phyloP scores from a whole-genome alignment of 179 eudicot genomes.

The Spinacia oleracea region DNA sequence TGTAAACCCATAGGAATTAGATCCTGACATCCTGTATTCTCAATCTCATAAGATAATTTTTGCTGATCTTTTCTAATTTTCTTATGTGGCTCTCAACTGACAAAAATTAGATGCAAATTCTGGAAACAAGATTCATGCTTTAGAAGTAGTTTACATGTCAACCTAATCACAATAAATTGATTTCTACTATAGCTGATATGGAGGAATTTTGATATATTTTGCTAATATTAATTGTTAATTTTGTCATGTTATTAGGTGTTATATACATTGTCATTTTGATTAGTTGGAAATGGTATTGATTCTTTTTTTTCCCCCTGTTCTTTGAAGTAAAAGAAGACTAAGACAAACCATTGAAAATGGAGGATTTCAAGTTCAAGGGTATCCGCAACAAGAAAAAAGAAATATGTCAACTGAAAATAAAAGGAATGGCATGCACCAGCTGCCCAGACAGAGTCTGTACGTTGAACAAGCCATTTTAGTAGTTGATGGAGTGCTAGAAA shows the following conservation, averaged over 20 bases:
- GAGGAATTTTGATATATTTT: neutral
- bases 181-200: neutral
- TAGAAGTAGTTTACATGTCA: neutral
- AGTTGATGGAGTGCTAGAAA: constrained; percentile 81
- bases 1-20: neutral
- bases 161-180: neutral
- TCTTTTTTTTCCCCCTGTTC: neutral
- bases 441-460: constrained; percentile 93
- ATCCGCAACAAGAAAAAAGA: constrained; percentile 73
- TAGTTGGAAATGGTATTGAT: neutral
- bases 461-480: constrained; percentile 68
- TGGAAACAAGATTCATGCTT: neutral
- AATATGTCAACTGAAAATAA: constrained; percentile 71
- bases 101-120: neutral
- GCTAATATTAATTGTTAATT: neutral
- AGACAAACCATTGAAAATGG: constrained; percentile 75
- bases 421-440: constrained; percentile 97
- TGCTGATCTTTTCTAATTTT: neutral
- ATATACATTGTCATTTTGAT: neutral
- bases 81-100: neutral
- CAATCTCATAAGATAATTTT: neutral
- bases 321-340: constrained; percentile 59
- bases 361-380: constrained; percentile 73
- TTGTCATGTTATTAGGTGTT: neutral
- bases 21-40: neutral